Base-by-base conservation (phyloP, 2,329 filamentous ascomycete species). In the Bretziella fagacearum region DNA sequence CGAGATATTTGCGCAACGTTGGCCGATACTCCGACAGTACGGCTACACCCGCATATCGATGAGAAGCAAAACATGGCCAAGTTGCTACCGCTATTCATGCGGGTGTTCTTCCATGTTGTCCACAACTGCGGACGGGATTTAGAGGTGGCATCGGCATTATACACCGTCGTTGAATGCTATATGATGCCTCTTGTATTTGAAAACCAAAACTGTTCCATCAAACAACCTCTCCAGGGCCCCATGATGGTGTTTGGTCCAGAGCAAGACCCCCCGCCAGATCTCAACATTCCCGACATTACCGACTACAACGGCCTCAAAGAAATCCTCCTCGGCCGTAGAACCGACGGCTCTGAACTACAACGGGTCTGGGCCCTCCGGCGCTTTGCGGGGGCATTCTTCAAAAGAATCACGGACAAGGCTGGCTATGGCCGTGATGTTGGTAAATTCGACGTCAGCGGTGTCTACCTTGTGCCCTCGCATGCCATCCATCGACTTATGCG, bases 401-500 rank as follows among this genome's bases (percentile, higher is more conserved):
- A 44, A 6, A 30, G 25, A 6, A 27, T 44, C 25, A 40, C 29
- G 3, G 29, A 39, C 20, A 30, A n/a, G n/a, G n/a, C 26, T 13
- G 29, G 33, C 2, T 20, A 18, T n/a, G 23, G 23, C 18, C 35
- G 18, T 10, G 11, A 22, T 15, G 33, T 23, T 15, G 35, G 22
- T 22, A 10, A 15, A 2, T 30, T 7, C 15, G 20, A 30, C 3
- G 17, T 43, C 13, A n/a, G 17, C 10, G 39, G 37, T 11, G 43
- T 39, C 6, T 35, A 47, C 11, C 30, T 33, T 5, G 23, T 50
- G 4, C 33, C 40, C 18, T 39, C 35, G 17, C 40, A 47, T 5
- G 40, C 48, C 6, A 30, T 51, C 4, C 49, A 51, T 37, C 35
- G 26, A 10, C 35, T 51, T 13, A 68, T 85, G 57, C 68, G 77